These are phyloP conservation scores for Calonectria pauciramosa DNA, from an alignment of 2,329 filamentous ascomycete species.

Conservation along the genomic window DNA sequence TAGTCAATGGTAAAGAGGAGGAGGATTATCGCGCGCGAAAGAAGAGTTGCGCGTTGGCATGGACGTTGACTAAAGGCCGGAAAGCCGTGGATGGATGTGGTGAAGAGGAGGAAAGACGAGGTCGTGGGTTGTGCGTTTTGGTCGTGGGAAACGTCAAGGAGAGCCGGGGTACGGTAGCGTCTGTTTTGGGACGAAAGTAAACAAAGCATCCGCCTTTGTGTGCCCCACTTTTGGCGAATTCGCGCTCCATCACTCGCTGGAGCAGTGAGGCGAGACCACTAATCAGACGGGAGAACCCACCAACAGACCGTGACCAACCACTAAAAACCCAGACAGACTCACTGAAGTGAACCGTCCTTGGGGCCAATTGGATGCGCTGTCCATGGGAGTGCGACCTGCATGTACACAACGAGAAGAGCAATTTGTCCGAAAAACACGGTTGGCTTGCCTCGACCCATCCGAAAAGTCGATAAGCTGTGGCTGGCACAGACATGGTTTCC, in stretches of 20 bases:
- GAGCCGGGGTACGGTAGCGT: constrained; percentile 33
- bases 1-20: constrained; percentile 39
- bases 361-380: constrained; percentile 6
- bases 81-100: constrained; percentile 26
- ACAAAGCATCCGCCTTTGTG: constrained; percentile 44
- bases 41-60: constrained; percentile 29
- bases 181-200: constrained; percentile 53
- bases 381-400: constrained; percentile 17
- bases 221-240: constrained; percentile 10
- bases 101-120: constrained; percentile 33
- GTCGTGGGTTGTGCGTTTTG: constrained; percentile 41
- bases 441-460: background rate
- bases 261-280: background rate
- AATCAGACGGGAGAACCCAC: constrained; percentile 7
- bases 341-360: background rate
- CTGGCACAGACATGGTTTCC: background rate
- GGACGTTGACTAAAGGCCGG: constrained; percentile 29
- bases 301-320: constrained; percentile 12
- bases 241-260: constrained; percentile 13
- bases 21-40: constrained; percentile 32
- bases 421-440: background rate
- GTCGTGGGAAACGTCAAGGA: constrained; percentile 33
- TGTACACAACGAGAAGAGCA: background rate
- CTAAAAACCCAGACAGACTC: constrained; percentile 10
- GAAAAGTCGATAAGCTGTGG: background rate